phyloP scores from a whole-genome alignment of 1,139 yeast species.

The Protomyces inundatus region DNA sequence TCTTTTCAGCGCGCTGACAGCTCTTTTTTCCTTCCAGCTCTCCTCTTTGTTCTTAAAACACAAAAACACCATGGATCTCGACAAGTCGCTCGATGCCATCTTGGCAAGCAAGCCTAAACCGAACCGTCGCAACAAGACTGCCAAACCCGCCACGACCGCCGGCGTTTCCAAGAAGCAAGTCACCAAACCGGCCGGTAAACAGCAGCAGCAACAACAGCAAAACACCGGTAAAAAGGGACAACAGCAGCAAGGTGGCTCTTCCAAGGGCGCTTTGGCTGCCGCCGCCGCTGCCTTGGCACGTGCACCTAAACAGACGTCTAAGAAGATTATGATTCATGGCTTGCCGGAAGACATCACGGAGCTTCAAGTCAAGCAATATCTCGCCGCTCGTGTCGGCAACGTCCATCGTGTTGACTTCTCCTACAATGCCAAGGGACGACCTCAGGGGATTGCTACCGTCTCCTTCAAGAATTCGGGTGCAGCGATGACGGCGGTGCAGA shows the following conservation, averaged over 20 bases:
- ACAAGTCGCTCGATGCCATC: slow-evolving; percentile 92
- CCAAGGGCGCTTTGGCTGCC: background rate
- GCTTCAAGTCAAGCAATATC: slow-evolving; percentile 61
- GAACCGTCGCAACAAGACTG: slow-evolving; percentile 34
- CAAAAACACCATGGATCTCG: slow-evolving; percentile 51
- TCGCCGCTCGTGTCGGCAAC: slow-evolving; percentile 82
- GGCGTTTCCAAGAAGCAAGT: slow-evolving; percentile 17
- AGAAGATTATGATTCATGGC: slow-evolving; percentile 20
- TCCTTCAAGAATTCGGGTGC: slow-evolving; percentile 66
- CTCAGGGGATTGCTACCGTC: slow-evolving; percentile 87
- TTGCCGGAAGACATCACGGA: slow-evolving; percentile 25
- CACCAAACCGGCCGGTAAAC: slow-evolving; percentile 35
- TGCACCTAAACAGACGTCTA: slow-evolving; percentile 1
- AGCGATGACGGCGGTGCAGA: slow-evolving; percentile 44
- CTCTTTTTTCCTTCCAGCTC: background rate
- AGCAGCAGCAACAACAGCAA: slow-evolving; percentile 13
- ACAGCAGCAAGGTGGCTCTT: background rate
- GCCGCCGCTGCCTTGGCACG: background rate
- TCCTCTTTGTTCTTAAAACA: background rate
- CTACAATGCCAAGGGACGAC: slow-evolving; percentile 83
- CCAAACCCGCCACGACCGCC: slow-evolving; percentile 28
- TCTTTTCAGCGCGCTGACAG: background rate
- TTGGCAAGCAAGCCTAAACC: slow-evolving; percentile 55
- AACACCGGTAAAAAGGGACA: background rate
- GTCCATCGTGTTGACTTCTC: slow-evolving; percentile 65